These are phyloP conservation scores for Fomitopsis serialis DNA, from an alignment of 768 basidiomycete species.

Conservation along the genomic window DNA sequence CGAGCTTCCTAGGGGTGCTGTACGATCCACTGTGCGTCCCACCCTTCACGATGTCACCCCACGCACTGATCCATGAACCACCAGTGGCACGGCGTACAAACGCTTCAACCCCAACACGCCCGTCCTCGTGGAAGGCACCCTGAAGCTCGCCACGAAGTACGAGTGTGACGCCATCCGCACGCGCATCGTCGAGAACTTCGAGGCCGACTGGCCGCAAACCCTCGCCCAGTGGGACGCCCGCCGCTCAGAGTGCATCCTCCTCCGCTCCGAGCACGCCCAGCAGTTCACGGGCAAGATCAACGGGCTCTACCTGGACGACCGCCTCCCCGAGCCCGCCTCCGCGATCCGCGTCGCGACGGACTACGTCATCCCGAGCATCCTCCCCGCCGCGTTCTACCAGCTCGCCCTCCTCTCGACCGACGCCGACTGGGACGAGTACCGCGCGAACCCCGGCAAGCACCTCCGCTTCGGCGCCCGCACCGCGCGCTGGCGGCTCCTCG, in stretches of 20 bases:
- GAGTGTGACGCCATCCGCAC: conserved; percentile 27
- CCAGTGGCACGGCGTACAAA: conserved; percentile 22
- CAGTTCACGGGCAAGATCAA: conserved; percentile 21
- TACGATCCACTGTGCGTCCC: conserved; percentile 24
- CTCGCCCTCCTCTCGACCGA: conserved; percentile 21
- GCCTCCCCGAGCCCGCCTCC: conserved; percentile 25
- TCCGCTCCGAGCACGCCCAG: conserved; percentile 24
- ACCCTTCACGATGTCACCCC: background rate
- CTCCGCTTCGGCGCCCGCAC: conserved; percentile 27
- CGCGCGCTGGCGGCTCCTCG: conserved; percentile 23
- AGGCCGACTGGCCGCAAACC: conserved; percentile 32
- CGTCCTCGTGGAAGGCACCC: conserved; percentile 24
- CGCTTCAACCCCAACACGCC: conserved; percentile 28
- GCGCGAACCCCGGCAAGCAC: conserved; percentile 22
- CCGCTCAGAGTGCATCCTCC: conserved; percentile 20
- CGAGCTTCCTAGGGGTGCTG: conserved; percentile 21
- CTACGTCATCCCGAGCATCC: conserved; percentile 21
- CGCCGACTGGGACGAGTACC: conserved; percentile 25
- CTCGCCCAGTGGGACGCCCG: conserved; percentile 26
- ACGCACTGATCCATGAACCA: background rate
- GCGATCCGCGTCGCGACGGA: conserved; percentile 24
- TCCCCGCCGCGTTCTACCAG: conserved; percentile 26
- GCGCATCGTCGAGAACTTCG: conserved; percentile 26
- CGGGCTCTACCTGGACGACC: conserved; percentile 26
- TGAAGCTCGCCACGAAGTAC: conserved; percentile 32